Conservation (phyloP, 139 green algal species). For the Tetraselmis chui region DNA sequence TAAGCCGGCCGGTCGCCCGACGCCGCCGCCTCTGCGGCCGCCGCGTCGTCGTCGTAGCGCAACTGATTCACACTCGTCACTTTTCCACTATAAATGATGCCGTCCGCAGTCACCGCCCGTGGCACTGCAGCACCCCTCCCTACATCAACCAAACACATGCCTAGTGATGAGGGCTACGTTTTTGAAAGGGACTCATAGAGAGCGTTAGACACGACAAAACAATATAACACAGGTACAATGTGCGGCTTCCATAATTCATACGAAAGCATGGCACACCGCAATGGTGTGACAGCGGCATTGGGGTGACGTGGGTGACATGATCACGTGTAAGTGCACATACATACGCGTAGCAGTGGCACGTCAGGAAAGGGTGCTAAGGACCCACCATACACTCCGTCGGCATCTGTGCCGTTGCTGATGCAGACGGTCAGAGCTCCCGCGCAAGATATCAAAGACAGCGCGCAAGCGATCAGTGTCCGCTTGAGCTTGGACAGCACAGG, state of each 20-base stretch:
- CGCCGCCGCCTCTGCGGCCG: slow-evolving; percentile 49
- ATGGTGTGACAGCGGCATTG: too few relatives aligned
- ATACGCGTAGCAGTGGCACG: too few relatives aligned
- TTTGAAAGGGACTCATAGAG: too few relatives aligned
- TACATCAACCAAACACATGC: not conserved
- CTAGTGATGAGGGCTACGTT: too few relatives aligned
- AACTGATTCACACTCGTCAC: slow-evolving; percentile 43
- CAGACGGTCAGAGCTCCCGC: slow-evolving; percentile 25
- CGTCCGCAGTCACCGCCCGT: slow-evolving; percentile 10
- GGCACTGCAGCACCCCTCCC: not conserved
- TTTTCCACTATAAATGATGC: slow-evolving; percentile 34
- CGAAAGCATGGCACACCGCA: too few relatives aligned
- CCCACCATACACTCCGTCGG: slow-evolving; percentile 47
- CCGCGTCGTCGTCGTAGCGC: slow-evolving; percentile 49
- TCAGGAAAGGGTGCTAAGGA: too few relatives aligned
- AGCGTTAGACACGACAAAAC: too few relatives aligned
- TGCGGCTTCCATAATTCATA: too few relatives aligned
- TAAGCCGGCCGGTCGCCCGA: slow-evolving; percentile 48
- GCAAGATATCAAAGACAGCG: not conserved
- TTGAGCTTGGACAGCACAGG: slow-evolving; percentile 43
- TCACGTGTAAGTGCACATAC: too few relatives aligned
- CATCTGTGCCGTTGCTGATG: slow-evolving; percentile 40
- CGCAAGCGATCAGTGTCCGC: slow-evolving; percentile 30
- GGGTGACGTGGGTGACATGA: too few relatives aligned
- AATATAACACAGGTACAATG: too few relatives aligned